A percentile compares a stretch with the other conserved stretches of the same genome.
These are phyloP conservation scores for Paramecium caudatum DNA, from an alignment of 73 alveolate genomes.

Conservation along the genomic window DNA sequence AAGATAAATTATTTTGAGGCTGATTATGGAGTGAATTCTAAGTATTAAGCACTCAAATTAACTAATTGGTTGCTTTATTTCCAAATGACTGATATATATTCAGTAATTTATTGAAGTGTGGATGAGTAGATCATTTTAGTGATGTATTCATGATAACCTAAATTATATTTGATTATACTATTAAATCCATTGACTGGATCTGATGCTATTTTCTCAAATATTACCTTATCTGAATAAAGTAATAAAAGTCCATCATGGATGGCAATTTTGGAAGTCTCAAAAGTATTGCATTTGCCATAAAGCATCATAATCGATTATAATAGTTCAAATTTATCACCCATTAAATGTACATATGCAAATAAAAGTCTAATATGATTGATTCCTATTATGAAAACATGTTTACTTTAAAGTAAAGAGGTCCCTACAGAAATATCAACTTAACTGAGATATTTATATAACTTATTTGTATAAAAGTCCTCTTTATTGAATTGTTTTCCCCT, in stretches of 20 bases:
- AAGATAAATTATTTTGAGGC: not conserved
- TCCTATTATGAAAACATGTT: not conserved
- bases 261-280: not conserved
- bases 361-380: not conserved
- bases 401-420: slow-evolving; percentile 10
- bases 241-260: slow-evolving; percentile 20
- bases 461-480: not conserved
- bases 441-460: not conserved
- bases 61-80: not conserved
- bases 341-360: not conserved
- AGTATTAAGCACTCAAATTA: not conserved
- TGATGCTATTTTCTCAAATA: not conserved
- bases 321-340: slow-evolving; percentile 13
- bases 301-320: not conserved
- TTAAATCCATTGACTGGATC: too few species aligned
- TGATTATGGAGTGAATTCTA: not conserved
- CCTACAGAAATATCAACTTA: not conserved
- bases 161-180: too few species aligned
- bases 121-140: not conserved
- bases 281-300: not conserved
- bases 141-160: slow-evolving; percentile 18
- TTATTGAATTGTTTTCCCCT: not conserved
- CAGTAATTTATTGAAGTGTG: not conserved
- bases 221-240: not conserved
- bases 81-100: not conserved